phyloP scores from a whole-genome alignment of 2,329 filamentous ascomycete genomes.

The Akanthomyces dipterigenus region DNA sequence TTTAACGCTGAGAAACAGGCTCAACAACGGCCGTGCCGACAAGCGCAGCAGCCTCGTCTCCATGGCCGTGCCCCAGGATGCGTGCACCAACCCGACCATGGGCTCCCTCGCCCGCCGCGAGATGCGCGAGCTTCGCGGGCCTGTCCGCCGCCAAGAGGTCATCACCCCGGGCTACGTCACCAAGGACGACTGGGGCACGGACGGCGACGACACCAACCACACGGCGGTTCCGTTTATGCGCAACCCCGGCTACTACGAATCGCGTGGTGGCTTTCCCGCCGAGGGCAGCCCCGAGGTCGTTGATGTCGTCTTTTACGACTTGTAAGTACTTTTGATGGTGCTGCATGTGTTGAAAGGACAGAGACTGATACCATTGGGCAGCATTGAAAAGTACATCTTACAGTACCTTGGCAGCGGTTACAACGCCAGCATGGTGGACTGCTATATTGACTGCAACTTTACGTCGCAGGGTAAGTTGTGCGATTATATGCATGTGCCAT shows the following conservation, averaged over 20 bases:
- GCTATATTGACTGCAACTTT: constrained; percentile 34
- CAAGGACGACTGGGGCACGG: constrained; percentile 48
- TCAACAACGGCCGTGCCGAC: constrained; percentile 36
- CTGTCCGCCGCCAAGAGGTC: constrained; percentile 42
- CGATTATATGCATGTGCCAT: background rate
- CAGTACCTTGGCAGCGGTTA: constrained; percentile 29
- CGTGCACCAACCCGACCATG: constrained; percentile 41
- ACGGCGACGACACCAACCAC: constrained; percentile 50
- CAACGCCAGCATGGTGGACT: constrained; percentile 27
- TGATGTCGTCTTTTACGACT: constrained; percentile 49
- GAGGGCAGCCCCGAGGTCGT: constrained; percentile 38
- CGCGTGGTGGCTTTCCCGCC: constrained; percentile 39
- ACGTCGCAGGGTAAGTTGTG: constrained; percentile 26
- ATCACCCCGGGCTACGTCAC: constrained; percentile 47
- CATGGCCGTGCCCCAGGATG: constrained; percentile 32
- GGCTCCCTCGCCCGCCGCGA: constrained; percentile 18
- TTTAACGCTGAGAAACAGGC: constrained; percentile 16
- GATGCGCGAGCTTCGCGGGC: constrained; percentile 25
- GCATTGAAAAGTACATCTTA: constrained; percentile 32
- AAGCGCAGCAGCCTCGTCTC: constrained; percentile 30
- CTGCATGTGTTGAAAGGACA: background rate
- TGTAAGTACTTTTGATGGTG: constrained; percentile 25
- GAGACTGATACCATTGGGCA: constrained; percentile 13
- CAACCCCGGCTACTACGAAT: constrained; percentile 44
- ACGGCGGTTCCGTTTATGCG: constrained; percentile 37